Base-by-base conservation (phyloP, 2,329 filamentous ascomycete genomes). In the Trichoderma endophyticum region DNA sequence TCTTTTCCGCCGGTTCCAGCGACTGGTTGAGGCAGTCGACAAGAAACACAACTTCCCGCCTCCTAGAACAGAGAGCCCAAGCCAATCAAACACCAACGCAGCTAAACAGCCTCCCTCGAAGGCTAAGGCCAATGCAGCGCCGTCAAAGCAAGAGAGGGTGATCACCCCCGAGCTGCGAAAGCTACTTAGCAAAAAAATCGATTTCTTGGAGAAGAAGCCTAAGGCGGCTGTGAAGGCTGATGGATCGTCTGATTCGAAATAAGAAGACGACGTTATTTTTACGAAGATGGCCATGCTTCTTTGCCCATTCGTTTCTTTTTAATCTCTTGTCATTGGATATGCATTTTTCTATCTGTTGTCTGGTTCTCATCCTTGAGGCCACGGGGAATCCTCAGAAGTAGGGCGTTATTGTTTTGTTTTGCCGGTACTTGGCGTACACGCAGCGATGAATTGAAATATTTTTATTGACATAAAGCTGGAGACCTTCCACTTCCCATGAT, bases 1-100 rank as follows among this genome's bases (percentile, higher is more conserved):
- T 0, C 88, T 99, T 3, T 99, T 97, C 85, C 90, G 89, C 74
- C 91, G 93, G 64, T 99, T 97, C 82, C 91, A 97, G 78, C 89
- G 94, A 59, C 91, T 93, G 2, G 92, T 99, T 12, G 94, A 98
- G 78, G 92, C 93, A 0, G 91, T 97, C 43, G 97, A 99, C 81
- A 95, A 96, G 83, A 97, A 96, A 81, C 87, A 91, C 66, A 94
- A 93, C 78, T 97, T 97, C 76, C 94, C 94, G 0, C 83, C 85
- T 0, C 89, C 71, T 79, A 83, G 77, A 59, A 74, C 69, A 68
- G 68, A 74, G 63, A 74, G 71, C 68, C 71, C 69, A 62, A 76
- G 61, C 34, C 72, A 59, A 21, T 26, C 69, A 9, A 26, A 54
- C 51, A 6, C 68, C 57, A 63, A 36, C 57, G 15, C 51, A 26